Percentiles rank a stretch among this genome's conserved stretches.
Conservation (phyloP, 2,329 filamentous ascomycete genomes). For the Ustilaginoidea virens region DNA sequence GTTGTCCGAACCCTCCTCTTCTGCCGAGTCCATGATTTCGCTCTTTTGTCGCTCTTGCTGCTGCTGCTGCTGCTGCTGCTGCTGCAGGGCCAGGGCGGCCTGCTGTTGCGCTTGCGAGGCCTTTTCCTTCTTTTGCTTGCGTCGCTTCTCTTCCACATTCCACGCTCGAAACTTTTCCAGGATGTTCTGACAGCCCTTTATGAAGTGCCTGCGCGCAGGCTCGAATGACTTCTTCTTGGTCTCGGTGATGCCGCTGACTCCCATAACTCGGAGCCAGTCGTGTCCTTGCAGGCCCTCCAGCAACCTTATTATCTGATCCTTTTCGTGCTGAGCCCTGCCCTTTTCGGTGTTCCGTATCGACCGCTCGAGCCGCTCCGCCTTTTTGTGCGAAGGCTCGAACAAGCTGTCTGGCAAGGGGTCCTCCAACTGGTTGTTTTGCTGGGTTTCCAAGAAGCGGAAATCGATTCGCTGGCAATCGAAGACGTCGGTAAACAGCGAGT, state of each 20-base stretch:
- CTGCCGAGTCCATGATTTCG: constrained; percentile 13
- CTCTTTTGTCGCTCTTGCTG: constrained; percentile 10
- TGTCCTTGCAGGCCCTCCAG: constrained; percentile 76
- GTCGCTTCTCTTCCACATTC: constrained; percentile 78
- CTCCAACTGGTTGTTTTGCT: constrained; percentile 26
- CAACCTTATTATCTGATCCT: constrained; percentile 46
- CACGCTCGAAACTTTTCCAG: constrained; percentile 78
- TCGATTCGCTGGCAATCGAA: constrained; percentile 41
- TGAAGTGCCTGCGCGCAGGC: constrained; percentile 70
- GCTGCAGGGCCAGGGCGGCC: constrained; percentile 15
- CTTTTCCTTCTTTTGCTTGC: constrained; percentile 62
- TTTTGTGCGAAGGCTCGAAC: constrained; percentile 39
- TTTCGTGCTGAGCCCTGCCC: constrained; percentile 50
- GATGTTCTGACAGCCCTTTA: constrained; percentile 65
- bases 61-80: constrained; percentile 21
- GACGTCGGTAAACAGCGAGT: constrained; percentile 39
- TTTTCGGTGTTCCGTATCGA: constrained; percentile 49
- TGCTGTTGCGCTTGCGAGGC: constrained; percentile 4
- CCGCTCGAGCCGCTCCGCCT: constrained; percentile 43
- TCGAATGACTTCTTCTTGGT: constrained; percentile 77
- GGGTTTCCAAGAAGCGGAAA: constrained; percentile 35
- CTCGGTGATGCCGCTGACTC: constrained; percentile 73
- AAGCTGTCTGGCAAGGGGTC: constrained; percentile 42
- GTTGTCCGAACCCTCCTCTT: constrained; percentile 19
- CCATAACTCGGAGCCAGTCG: constrained; percentile 88